These are phyloP conservation scores for Rugonectria rugulosa DNA, from an alignment of 2,329 filamentous ascomycete genomes.

Conservation along the genomic window DNA sequence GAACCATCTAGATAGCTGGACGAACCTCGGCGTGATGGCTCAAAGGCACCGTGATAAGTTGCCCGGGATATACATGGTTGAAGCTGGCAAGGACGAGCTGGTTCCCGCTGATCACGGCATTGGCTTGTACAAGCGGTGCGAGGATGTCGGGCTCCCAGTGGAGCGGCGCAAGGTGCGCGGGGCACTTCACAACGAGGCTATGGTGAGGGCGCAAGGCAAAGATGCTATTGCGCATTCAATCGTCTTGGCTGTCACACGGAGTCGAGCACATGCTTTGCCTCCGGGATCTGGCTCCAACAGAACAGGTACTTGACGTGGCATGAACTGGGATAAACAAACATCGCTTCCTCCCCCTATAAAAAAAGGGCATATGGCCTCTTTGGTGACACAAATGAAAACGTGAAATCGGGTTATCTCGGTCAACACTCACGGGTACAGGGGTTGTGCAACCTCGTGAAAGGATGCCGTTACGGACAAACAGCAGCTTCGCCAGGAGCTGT, in stretches of 20 bases:
- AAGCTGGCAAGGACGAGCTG: constrained; percentile 66
- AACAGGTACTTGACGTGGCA: constrained; percentile 3
- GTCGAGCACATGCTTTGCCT: constrained; percentile 16
- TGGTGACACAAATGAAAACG: constrained; percentile 14
- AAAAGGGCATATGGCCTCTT: not conserved
- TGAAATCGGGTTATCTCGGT: constrained; percentile 40
- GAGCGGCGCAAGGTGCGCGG: constrained; percentile 53
- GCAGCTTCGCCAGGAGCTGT: constrained; percentile 16
- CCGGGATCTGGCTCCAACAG: constrained; percentile 8
- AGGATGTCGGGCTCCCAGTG: constrained; percentile 55
- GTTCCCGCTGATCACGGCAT: constrained; percentile 61
- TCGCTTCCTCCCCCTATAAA: constrained; percentile 14
- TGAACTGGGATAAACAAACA: constrained; percentile 21
- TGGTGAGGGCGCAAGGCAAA: constrained; percentile 49
- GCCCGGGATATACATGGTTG: constrained; percentile 58
- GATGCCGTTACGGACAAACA: constrained; percentile 37
- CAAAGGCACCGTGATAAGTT: constrained; percentile 28
- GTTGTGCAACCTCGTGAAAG: constrained; percentile 27
- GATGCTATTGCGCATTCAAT: constrained; percentile 38
- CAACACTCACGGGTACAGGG: constrained; percentile 29
- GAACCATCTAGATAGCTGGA: constrained; percentile 65
- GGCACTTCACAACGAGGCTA: constrained; percentile 66
- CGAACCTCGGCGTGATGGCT: constrained; percentile 56
- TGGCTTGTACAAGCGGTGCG: constrained; percentile 55
- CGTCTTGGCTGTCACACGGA: constrained; percentile 32